phyloP scores from a whole-genome alignment of 1,284 basidiomycete genomes.

The Kwoniella shivajii region DNA sequence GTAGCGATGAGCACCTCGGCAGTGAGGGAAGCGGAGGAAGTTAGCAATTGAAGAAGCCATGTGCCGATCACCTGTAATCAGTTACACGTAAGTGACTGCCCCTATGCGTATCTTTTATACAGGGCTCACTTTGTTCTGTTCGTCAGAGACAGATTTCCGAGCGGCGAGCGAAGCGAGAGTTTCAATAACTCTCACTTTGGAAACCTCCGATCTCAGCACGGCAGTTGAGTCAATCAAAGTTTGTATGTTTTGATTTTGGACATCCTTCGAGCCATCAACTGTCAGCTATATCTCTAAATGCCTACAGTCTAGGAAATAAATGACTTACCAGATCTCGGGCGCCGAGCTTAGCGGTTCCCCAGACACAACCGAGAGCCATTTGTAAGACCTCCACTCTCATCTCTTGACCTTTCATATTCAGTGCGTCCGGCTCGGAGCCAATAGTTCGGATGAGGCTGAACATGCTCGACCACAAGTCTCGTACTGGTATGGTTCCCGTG shows the following conservation, averaged over 20 bases:
- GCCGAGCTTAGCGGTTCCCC: constrained; percentile 53
- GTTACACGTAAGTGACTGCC: neutral
- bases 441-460: constrained; percentile 66
- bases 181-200: constrained; percentile 76
- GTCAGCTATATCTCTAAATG: constrained; percentile 56
- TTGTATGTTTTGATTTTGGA: constrained; percentile 60
- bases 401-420: constrained; percentile 50
- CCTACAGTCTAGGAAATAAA: neutral
- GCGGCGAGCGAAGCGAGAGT: constrained; percentile 79
- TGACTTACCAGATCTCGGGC: constrained; percentile 32
- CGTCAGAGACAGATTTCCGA: constrained; percentile 62
- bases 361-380: constrained; percentile 51
- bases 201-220: constrained; percentile 59
- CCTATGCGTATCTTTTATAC: neutral
- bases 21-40: constrained; percentile 58
- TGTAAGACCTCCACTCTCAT: constrained; percentile 52
- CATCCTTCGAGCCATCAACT: constrained; percentile 35
- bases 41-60: constrained; percentile 23
- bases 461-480: constrained; percentile 69
- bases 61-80: constrained; percentile 23
- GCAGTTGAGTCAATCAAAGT: constrained; percentile 69
- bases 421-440: constrained; percentile 33
- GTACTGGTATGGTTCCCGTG: constrained; percentile 59
- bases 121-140: constrained; percentile 67
- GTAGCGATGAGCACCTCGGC: constrained; percentile 79